Evolutionary conservation across 306 rosid species (phyloP), one percentile per base, ranked within the genome.

Genomic region (Prinsepia uniflora): DNA sequence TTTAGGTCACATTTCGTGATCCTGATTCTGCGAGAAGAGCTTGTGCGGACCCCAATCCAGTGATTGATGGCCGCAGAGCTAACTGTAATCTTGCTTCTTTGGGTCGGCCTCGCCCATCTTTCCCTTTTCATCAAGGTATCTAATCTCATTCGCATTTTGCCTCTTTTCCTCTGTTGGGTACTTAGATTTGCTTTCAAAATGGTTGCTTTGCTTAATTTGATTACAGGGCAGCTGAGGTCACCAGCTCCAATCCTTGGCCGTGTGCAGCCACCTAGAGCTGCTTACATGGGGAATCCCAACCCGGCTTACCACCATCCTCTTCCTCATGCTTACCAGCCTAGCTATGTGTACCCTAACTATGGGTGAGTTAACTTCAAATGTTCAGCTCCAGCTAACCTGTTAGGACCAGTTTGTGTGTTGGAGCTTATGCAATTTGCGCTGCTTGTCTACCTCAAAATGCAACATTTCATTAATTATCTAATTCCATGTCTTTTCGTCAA

Each of bases 31-130:
- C 97, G 8, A 63, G 24, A 61, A 81, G 85, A 67, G 96, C 97
- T 12, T 89, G 93, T 58, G 80, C 73, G 15, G 76, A 89, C 79
- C 93, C 91, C 0, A 75, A 75, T 57, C 96, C 97, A 7, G 70
- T 81, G 22, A 91, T 91, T 68, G 92, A 87, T 81, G 96, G 93
- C 50, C 85, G 97, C 63, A 85, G 85, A 20, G 91, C 97, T 19
- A 91, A 91, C 53, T 80, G 84, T 68, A 75, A 80, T 57, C 63
- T 80, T 36, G 84, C 84, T 10, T 64, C 81, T 34, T 17, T 80
- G 20, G 81, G 84, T 49, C 72, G 78, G 9, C 73, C 78, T 41
- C 72, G 73, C 17, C 66, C 65, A 0, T 15, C 72, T 8, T 59
- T 67, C 30, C 67, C 64, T 7, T 47, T 71, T 12, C 66, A 52